A percentile compares a stretch with the other conserved stretches of the same genome.
Evolutionary conservation across 148 eudicot species (phyloP).

Genomic region (Heliamphora exappendiculata): DNA sequence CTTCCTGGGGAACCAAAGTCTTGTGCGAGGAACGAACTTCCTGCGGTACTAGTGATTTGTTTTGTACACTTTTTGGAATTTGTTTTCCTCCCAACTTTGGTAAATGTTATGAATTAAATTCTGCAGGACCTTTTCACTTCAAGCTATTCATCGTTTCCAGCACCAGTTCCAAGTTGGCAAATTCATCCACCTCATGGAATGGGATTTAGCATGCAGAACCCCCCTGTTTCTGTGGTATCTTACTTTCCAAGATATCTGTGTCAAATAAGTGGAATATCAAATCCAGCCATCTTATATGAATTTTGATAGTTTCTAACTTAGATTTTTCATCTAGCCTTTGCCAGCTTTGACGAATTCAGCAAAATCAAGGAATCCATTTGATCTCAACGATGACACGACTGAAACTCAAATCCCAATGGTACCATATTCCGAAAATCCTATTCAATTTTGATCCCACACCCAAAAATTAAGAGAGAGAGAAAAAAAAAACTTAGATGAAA

Average conservation of each 20-base stretch:
- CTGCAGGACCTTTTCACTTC: slow-evolving; percentile 61
- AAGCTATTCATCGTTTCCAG: slow-evolving; percentile 25
- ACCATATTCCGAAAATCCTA: slow-evolving; percentile 5
- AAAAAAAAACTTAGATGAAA: background rate
- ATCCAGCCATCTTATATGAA: slow-evolving; percentile 3
- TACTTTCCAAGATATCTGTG: background rate
- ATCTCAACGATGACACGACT: slow-evolving; percentile 30
- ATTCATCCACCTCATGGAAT: slow-evolving; percentile 37
- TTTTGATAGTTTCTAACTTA: background rate
- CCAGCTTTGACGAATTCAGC: slow-evolving; percentile 25
- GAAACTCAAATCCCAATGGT: slow-evolving; percentile 40
- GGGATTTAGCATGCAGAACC: slow-evolving; percentile 46
- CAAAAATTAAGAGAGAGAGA: background rate
- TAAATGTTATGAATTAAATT: slow-evolving; percentile 1
- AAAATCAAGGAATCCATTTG: slow-evolving; percentile 69
- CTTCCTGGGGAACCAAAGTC: slow-evolving; percentile 22
- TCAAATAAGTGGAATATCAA: background rate
- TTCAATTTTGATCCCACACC: background rate
- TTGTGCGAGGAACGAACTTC: slow-evolving; percentile 52
- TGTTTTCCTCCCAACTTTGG: background rate
- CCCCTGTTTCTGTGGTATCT: slow-evolving; percentile 44
- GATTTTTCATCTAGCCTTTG: slow-evolving; percentile 29
- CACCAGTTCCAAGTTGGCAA: slow-evolving; percentile 44
- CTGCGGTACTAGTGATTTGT: slow-evolving; percentile 35
- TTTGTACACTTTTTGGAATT: slow-evolving; percentile 1